Base-by-base conservation (phyloP, 2,329 filamentous ascomycete species). In the Fusarium neocosmosporiellum region DNA sequence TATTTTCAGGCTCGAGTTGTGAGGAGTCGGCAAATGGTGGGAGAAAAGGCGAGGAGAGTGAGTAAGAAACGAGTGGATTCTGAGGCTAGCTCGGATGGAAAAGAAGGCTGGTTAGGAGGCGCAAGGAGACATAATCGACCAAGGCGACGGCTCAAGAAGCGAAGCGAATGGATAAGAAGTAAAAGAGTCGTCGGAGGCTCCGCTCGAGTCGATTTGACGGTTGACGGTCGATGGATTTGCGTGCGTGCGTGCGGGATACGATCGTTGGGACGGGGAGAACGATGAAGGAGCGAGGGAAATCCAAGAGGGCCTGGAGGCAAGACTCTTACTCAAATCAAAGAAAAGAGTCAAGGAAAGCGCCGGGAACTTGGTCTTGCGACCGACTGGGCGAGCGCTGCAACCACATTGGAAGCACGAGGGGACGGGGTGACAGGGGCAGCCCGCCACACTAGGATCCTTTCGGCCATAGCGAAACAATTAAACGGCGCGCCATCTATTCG, bases 71-170 rank as follows among this genome's bases (percentile, higher is more conserved):
- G 84, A 86, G 82, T 83, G 84, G 76, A 83, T 79, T 78, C 73
- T 78, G 84, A 86, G 84, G 83, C 85, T 85, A 85, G 85, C 84
- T 86, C 85, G 78, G 72, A 76, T 73, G 74, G 72, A 73, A 74
- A 73, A 58, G 69, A 67, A 78, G 74, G 77, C 76, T 75, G 74
- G 59, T 75, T 77, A 78, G 71, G 77, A 75, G 74, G 73, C 70
- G 61, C 73, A 79, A 79, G 76, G 71, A 76, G 77, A 81, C 81
- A 83, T 83, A 72, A 78, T 83, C 81, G 77, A 76, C 77, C 78
- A 63, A 57, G 68, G 75, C 75, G 75, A 78, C 67, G 69, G 65
- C 58, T 69, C 67, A 62, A 76, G 72, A 57, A 61, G 61, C 39
- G 41, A 72, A 63, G 50, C 60, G 67, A 73, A 68, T 65, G 69